Evolutionary conservation across 2,329 filamentous ascomycete species (phyloP), one percentile per base, ranked within the genome.

Genomic region (Mycogone perniciosa): DNA sequence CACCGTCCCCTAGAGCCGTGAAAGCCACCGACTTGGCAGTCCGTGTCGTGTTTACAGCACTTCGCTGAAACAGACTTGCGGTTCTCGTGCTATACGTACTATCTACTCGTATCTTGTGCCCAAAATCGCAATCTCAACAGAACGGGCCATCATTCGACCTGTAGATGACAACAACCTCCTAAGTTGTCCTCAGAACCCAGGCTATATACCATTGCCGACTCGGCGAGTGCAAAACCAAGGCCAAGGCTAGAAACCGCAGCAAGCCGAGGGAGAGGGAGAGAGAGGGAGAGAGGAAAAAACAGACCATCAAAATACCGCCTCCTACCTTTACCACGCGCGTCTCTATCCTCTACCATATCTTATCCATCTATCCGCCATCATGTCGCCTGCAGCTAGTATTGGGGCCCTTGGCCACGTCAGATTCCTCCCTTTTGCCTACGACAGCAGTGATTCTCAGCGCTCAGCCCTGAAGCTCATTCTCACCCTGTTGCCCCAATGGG

Each of bases 401-500:
- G 62, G 60, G 58, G 61, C 65, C 50, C 62, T 73, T 54, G 69
- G 68, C 60, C 68, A 75, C 56, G 73, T 84, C 52, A 79, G 73
- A 60, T 77, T 79, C 71, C 87, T 97, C 52, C 80, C 89, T 49
- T 77, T 92, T 55, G 80, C 78, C 59, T 96, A 95, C 76, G 85
- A 88, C 68, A 82, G 82, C 67, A 74, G 80, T 59, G 83, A 95
- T 65, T 86, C 88, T 31, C 81, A 92, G 57, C 76, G 81, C 52
- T 95, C 92, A 20, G 92, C 91, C 48, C 76, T 88, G 55, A 80
- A 80, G 57, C 81, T 99, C 56, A 84, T 96, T 62, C 76, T 89
- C 59, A 80, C 88, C 30, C 76, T 96, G 55, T 81, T 85, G 53
- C 91, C 91, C 8, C 83, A 95, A 61, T 99, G 93, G 93, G 78